These are phyloP conservation scores for Aechmea fasciata DNA, from an alignment of 176 grass and related monocot genomes.

Conservation along the genomic window DNA sequence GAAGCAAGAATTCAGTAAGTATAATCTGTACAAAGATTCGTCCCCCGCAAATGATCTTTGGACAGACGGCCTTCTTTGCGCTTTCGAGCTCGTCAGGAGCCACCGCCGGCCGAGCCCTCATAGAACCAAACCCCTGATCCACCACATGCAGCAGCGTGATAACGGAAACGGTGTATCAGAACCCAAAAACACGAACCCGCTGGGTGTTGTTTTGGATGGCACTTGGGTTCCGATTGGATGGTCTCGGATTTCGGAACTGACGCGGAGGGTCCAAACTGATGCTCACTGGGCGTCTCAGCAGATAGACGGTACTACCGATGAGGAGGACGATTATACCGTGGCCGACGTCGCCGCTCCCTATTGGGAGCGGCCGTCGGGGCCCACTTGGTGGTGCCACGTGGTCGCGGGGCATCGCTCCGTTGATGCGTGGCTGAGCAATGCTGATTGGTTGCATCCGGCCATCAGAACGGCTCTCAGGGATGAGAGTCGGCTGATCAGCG, in stretches of 20 bases:
- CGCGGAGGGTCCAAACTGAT: slow-evolving; percentile 66
- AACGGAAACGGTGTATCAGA: not conserved
- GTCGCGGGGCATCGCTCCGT: slow-evolving; percentile 48
- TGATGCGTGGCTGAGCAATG: slow-evolving; percentile 61
- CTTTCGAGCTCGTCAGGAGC: slow-evolving; percentile 66
- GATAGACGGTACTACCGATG: slow-evolving; percentile 34
- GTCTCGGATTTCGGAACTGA: slow-evolving; percentile 64
- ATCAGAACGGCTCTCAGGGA: slow-evolving; percentile 81
- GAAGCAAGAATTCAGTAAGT: slow-evolving; percentile 34
- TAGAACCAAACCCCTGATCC: slow-evolving; percentile 24
- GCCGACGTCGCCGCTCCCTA: slow-evolving; percentile 89
- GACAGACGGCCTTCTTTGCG: slow-evolving; percentile 76
- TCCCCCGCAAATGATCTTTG: slow-evolving; percentile 57
- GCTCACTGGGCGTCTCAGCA: slow-evolving; percentile 64
- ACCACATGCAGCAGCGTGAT: slow-evolving; percentile 11
- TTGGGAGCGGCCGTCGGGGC: slow-evolving; percentile 70
- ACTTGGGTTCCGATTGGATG: slow-evolving; percentile 92
- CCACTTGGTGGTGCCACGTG: slow-evolving; percentile 98
- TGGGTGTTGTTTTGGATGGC: slow-evolving; percentile 37
- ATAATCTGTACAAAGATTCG: slow-evolving; percentile 32
- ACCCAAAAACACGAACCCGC: slow-evolving; percentile 19
- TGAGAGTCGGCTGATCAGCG: slow-evolving; percentile 86
- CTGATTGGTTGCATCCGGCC: slow-evolving; percentile 90
- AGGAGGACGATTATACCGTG: slow-evolving; percentile 80
- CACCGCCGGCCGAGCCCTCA: slow-evolving; percentile 19